Evolutionary conservation across 441 rosid species (phyloP), one percentile per base, ranked within the genome.

Genomic region (Pelargonium australe): DNA sequence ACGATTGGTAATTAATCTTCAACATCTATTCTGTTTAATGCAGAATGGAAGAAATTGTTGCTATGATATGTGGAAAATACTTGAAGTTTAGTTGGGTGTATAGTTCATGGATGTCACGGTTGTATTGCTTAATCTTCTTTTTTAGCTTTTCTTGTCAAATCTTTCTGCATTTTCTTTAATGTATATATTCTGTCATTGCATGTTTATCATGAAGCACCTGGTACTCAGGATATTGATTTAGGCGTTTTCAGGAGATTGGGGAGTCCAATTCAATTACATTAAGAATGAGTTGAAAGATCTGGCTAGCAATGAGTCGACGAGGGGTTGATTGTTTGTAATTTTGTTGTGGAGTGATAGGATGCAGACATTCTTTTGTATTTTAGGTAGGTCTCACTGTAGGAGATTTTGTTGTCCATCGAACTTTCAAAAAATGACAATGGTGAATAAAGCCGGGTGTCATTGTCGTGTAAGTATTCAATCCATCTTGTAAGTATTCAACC

Each of bases 1-100:
- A 86, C 44, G 92, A 90, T 60, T 92, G 98, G 98, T 92, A 89
- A 72, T 2, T 53, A 5, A 14, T 53, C 19, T 57, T 19, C 63
- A 19, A 17, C 12, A 2, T 57, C 31, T 57, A 2, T 57, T 16
- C 6, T 7, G 5, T 37, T 57, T 7, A 3, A 8, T 3, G 63
- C 62, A 7, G 3, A 57, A 2, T 57, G 2, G 63, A 57, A 57
- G 63, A 7, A 57, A 57, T 57, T 3, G 3, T 19, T 17, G 31
- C 10, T 58, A 1, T 58, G 28, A 19, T 57, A 7, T 47, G 16
- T 9, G 37, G 13, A 53, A 8, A 62, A 7, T 40, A 23, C 16
- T 68, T 23, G 58, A 1, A 57, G 28, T 57, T 17, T 3, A 57
- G 10, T 6, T 5, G 62, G 12, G 19, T 25, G 20, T 16, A 55